Conservation (phyloP, 129 eudicot genomes). For the Ambrosia artemisiifolia region DNA sequence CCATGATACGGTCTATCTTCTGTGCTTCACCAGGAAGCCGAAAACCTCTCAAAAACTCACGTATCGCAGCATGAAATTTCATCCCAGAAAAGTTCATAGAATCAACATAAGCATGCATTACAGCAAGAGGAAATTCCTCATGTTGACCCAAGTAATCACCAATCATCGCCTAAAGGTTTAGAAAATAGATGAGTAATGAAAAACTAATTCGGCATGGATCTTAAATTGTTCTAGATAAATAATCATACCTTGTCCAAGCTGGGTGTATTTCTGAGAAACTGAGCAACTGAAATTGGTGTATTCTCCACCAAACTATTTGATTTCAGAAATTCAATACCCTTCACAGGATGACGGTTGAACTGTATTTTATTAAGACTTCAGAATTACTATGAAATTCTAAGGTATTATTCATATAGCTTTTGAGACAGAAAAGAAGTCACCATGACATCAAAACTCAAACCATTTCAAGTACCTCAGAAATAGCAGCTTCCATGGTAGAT, state of each 20-base stretch:
- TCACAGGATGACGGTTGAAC: constrained; percentile 84
- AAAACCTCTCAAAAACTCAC: constrained; percentile 90
- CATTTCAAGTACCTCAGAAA: constrained; percentile 58
- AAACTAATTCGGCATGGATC: background rate
- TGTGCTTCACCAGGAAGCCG: constrained; percentile 99
- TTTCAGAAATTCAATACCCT: constrained; percentile 72
- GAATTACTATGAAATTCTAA: constrained; percentile 4
- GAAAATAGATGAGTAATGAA: background rate
- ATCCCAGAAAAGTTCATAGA: constrained; percentile 83
- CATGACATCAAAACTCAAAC: constrained; percentile 2
- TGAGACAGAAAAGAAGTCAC: background rate
- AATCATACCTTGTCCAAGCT: constrained; percentile 69
- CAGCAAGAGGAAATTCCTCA: constrained; percentile 95
- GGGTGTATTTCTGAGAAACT: constrained; percentile 76
- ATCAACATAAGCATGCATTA: constrained; percentile 98
- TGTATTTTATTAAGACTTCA: constrained; percentile 28
- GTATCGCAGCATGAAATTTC: constrained; percentile 85
- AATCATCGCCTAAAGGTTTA: constrained; percentile 68
- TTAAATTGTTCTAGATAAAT: background rate
- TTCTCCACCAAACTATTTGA: constrained; percentile 79
- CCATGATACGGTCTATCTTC: constrained; percentile 97
- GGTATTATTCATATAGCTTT: background rate
- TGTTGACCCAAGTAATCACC: constrained; percentile 99
- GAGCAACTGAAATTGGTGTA: constrained; percentile 88
- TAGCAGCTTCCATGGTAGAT: constrained; percentile 91